Percentiles rank a stretch among this genome's conserved stretches.
Evolutionary conservation across 768 basidiomycete species (phyloP).

Genomic region (Tricholoma saponaceum): DNA sequence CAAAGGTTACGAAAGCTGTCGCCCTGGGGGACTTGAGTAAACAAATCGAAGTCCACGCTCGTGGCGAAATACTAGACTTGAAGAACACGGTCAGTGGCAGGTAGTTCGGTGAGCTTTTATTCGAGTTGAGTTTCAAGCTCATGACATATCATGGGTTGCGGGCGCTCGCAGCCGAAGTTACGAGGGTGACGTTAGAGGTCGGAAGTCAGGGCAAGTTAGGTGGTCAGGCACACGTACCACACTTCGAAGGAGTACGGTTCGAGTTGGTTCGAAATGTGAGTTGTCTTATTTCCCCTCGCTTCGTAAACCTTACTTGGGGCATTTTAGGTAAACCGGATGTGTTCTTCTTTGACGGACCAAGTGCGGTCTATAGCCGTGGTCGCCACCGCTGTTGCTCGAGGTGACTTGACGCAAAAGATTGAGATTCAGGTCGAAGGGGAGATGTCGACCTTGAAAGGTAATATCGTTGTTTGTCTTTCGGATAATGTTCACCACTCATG

Average conservation of each 20-base stretch:
- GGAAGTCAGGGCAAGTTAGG: conserved; percentile 87
- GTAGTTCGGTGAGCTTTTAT: conserved; percentile 14
- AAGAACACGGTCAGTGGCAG: conserved; percentile 63
- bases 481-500: neutral
- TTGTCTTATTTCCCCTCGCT: conserved; percentile 38
- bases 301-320: conserved; percentile 50
- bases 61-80: conserved; percentile 86
- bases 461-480: conserved; percentile 25
- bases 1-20: no score
- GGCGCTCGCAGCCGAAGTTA: conserved; percentile 77
- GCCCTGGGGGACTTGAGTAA: conserved; percentile 86
- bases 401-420: no score
- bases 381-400: conserved; percentile 85
- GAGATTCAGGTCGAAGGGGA: conserved; percentile 83
- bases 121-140: neutral
- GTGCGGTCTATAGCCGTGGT: no score
- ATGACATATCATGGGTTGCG: conserved; percentile 29
- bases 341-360: no score
- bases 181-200: conserved; percentile 80
- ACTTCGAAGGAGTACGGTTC: no score
- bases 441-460: conserved; percentile 72
- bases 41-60: conserved; percentile 88
- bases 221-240: conserved; percentile 83
- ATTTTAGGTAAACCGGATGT: no score
- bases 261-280: conserved; percentile 3